These are phyloP conservation scores for Debaryomyces tyrocola DNA, from an alignment of 805 yeast species.

Conservation along the genomic window DNA sequence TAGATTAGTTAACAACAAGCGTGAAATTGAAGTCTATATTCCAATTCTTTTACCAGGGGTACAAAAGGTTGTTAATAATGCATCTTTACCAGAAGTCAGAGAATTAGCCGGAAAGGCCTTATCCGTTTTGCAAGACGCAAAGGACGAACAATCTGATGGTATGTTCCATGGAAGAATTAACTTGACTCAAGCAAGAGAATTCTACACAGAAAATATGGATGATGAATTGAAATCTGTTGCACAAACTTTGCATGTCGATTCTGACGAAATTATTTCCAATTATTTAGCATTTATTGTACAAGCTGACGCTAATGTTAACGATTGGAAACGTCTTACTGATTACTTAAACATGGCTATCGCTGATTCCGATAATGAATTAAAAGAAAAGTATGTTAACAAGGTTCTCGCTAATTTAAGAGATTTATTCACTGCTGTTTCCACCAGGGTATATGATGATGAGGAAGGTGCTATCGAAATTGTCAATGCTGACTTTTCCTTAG, in stretches of 20 bases:
- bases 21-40: conserved; percentile 85
- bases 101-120: conserved; percentile 87
- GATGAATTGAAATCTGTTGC: conserved; percentile 3
- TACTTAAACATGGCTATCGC: conserved; percentile 44
- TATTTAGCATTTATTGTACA: conserved; percentile 48
- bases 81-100: conserved; percentile 95
- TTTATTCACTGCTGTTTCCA: conserved; percentile 48
- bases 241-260: conserved; percentile 10
- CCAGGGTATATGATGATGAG: conserved; percentile 51
- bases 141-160: conserved; percentile 64
- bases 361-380: conserved; percentile 29
- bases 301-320: conserved; percentile 45
- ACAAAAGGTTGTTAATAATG: conserved; percentile 81
- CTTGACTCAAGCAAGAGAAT: conserved; percentile 51
- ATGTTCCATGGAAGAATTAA: conserved; percentile 75
- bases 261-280: conserved; percentile 39
- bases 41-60: conserved; percentile 92
- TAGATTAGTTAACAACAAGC: conserved; percentile 88
- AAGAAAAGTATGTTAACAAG: conserved; percentile 40
- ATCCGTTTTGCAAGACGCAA: conserved; percentile 78
- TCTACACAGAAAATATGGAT: conserved; percentile 24
- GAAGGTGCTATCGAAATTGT: conserved; percentile 90
- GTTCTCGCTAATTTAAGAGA: conserved; percentile 50
- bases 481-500: conserved; percentile 91
- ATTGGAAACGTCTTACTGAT: conserved; percentile 51